These are phyloP conservation scores for Colletotrichum incanum DNA, from an alignment of 2,329 filamentous ascomycete species.

Conservation along the genomic window DNA sequence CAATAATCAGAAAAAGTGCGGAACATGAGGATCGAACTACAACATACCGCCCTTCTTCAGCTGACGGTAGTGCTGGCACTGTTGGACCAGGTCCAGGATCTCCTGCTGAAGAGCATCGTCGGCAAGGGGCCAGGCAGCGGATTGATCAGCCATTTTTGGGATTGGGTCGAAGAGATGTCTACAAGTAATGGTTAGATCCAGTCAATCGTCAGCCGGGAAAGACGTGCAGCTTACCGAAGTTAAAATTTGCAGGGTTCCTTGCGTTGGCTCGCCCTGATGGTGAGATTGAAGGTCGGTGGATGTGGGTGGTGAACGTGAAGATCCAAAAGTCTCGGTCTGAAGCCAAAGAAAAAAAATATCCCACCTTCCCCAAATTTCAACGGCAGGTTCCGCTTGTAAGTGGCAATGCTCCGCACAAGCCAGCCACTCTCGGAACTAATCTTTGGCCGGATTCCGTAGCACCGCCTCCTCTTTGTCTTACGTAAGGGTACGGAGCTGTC, in stretches of 20 bases:
- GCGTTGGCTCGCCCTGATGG: constrained; percentile 72
- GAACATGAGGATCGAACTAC: constrained; percentile 59
- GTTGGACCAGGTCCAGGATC: constrained; percentile 86
- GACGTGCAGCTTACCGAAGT: constrained; percentile 5
- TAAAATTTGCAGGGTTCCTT: constrained; percentile 68
- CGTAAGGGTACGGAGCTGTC: constrained; percentile 46
- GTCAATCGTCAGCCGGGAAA: background rate
- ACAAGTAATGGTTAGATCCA: constrained; percentile 2
- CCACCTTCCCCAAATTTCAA: constrained; percentile 37
- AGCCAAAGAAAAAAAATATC: constrained; percentile 43
- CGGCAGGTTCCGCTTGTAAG: constrained; percentile 31
- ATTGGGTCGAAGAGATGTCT: constrained; percentile 33
- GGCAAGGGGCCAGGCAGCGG: constrained; percentile 77
- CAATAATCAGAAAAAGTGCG: constrained; percentile 17
- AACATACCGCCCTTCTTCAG: constrained; percentile 88
- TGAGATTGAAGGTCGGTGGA: constrained; percentile 19
- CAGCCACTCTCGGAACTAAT: constrained; percentile 1
- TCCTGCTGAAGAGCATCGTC: constrained; percentile 83
- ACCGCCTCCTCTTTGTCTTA: constrained; percentile 37
- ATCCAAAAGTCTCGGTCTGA: constrained; percentile 24
- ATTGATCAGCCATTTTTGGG: constrained; percentile 41
- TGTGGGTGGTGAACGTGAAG: constrained; percentile 27
- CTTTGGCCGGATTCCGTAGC: constrained; percentile 21
- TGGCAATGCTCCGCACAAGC: background rate
- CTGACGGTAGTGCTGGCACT: constrained; percentile 79